These are phyloP conservation scores for Starmerella sirachaensis DNA, from an alignment of 805 yeast genomes.

Conservation along the genomic window DNA sequence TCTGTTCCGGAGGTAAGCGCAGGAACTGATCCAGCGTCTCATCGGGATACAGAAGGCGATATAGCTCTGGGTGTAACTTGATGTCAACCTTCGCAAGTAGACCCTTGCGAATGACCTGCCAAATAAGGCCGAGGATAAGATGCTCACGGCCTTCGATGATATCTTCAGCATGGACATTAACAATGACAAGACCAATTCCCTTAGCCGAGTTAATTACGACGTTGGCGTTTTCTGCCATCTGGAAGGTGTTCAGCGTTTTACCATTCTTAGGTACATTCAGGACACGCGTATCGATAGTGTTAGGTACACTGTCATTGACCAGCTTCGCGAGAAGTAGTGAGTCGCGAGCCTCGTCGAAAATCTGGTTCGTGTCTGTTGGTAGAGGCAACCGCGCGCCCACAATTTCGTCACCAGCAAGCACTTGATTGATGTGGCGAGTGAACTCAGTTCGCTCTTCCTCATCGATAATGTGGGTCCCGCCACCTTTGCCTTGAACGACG, in stretches of 20 bases:
- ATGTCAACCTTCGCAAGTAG: constrained; percentile 89
- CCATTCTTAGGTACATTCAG: constrained; percentile 75
- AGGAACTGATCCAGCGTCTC: constrained; percentile 94
- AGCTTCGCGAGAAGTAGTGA: constrained; percentile 86
- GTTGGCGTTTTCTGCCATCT: constrained; percentile 93
- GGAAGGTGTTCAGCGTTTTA: constrained; percentile 79
- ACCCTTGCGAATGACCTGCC: constrained; percentile 98
- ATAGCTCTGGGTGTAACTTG: constrained; percentile 89
- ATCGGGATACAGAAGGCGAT: constrained; percentile 87
- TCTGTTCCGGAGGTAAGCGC: constrained; percentile 95
- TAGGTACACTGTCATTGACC: constrained; percentile 95
- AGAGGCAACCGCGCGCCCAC: constrained; percentile 79
- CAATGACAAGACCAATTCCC: constrained; percentile 97
- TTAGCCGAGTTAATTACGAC: constrained; percentile 96
- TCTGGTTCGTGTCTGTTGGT: constrained; percentile 86
- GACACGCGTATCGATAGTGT: constrained; percentile 96
- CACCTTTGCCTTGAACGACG: constrained; percentile 76
- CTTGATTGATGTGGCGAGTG: constrained; percentile 89
- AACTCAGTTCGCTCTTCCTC: constrained; percentile 95
- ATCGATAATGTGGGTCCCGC: constrained; percentile 90
- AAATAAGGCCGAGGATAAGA: constrained; percentile 82
- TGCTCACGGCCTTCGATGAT: constrained; percentile 95
- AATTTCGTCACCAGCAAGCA: constrained; percentile 75
- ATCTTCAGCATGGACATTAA: constrained; percentile 94
- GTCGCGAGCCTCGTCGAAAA: constrained; percentile 93